These are phyloP conservation scores for Globisporangium irregulare DNA, from an alignment of 352 stramenopile genomes.

Conservation along the genomic window DNA sequence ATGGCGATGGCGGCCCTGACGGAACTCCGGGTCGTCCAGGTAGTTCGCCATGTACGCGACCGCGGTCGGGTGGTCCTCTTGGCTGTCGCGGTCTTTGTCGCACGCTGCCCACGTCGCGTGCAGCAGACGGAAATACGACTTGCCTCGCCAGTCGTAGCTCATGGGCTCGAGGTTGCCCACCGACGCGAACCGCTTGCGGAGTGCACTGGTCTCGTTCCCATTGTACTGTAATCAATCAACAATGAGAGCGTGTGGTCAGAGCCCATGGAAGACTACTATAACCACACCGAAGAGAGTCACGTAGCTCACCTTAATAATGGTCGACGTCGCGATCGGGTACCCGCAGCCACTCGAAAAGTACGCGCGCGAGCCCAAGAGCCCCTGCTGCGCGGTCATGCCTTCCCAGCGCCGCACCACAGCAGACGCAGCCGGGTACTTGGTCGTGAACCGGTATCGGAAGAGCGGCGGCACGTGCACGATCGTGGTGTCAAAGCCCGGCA, in stretches of 20 bases:
- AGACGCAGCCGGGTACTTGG: constrained; percentile 70
- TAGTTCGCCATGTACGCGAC: constrained; percentile 72
- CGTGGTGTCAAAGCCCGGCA: constrained; percentile 68
- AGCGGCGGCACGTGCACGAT: constrained; percentile 58
- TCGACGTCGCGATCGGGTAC: constrained; percentile 79
- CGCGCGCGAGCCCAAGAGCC: constrained; percentile 61
- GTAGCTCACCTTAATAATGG: constrained; percentile 56
- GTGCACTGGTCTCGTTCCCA: constrained; percentile 57
- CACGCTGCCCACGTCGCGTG: constrained; percentile 76
- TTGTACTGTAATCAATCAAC: constrained; percentile 49
- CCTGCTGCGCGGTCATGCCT: constrained; percentile 55
- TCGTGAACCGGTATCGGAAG: constrained; percentile 77
- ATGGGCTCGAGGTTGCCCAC: constrained; percentile 47
- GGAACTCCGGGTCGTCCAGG: constrained; percentile 81
- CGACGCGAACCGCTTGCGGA: constrained; percentile 59
- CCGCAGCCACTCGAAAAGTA: constrained; percentile 85
- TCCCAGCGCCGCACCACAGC: constrained; percentile 82
- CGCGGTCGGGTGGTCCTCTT: constrained; percentile 65
- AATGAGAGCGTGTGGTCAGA: neutral
- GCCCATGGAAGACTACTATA: neutral
- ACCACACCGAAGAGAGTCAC: neutral
- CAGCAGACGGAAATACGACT: constrained; percentile 83
- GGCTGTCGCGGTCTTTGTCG: constrained; percentile 63
- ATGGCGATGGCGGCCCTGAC: constrained; percentile 76
- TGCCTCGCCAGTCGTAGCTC: constrained; percentile 83